phyloP scores from a whole-genome alignment of 768 basidiomycete species.

The Vararia minispora region DNA sequence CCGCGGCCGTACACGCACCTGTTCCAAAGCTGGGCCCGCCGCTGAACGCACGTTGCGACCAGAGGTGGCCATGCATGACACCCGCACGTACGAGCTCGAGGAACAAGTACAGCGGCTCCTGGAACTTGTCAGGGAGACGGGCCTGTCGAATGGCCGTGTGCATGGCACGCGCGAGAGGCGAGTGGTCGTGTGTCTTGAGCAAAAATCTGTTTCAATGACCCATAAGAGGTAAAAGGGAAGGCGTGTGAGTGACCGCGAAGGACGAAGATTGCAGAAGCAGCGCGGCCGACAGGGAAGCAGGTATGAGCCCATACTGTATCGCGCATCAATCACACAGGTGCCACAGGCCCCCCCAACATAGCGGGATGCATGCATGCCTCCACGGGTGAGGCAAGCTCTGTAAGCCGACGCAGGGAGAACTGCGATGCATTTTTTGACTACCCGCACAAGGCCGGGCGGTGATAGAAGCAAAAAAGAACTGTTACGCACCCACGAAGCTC shows the following conservation, averaged over 20 bases:
- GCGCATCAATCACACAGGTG: conserved; percentile 11
- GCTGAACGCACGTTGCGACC: conserved; percentile 80
- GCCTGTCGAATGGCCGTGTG: conserved; percentile 67
- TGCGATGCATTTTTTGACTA: too few relatives aligned
- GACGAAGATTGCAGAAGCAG: too few relatives aligned
- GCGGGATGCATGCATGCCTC: too few relatives aligned
- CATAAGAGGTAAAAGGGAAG: not conserved
- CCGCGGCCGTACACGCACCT: conserved; percentile 35
- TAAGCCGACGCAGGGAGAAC: too few relatives aligned
- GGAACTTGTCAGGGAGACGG: conserved; percentile 94
- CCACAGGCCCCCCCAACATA: conserved; percentile 15
- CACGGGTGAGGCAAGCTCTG: too few relatives aligned
- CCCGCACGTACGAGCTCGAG: conserved; percentile 94
- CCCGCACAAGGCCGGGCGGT: too few relatives aligned
- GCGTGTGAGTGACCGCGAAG: not conserved
- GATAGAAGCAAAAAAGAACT: conserved; percentile 4
- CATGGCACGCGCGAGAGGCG: conserved; percentile 86
- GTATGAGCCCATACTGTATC: too few relatives aligned
- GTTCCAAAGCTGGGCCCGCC: conserved; percentile 93
- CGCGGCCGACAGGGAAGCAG: too few relatives aligned
- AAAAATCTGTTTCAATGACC: conserved; percentile 54
- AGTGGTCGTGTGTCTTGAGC: conserved; percentile 79
- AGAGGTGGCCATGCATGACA: conserved; percentile 89
- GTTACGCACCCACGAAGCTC: conserved; percentile 87
- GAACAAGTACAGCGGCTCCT: conserved; percentile 91